Evolutionary conservation across 2,329 filamentous ascomycete species (phyloP), one percentile per base, ranked within the genome.

Genomic region (Exutisphaerella laricina): DNA sequence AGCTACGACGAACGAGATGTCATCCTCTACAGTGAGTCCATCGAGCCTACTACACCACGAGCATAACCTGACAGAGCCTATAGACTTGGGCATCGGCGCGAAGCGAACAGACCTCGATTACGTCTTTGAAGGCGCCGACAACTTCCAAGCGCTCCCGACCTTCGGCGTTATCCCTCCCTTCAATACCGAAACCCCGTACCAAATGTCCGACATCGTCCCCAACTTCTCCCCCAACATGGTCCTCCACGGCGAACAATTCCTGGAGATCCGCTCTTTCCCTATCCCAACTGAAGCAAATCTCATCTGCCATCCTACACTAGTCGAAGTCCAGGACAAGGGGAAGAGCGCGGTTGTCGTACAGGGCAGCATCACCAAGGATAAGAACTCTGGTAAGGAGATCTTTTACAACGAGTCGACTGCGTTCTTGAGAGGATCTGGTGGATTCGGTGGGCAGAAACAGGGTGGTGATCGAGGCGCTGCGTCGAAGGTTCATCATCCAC

Each of bases 151-250:
- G 40, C 74, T 97, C 40, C 92, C 92, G 40, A 94, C 88, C n/a
- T 98, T 86, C 60, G 92, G 89, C 64, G 92, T 97, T 50, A 83
- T 98, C 58, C 92, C 92, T n/a, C 85, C 82, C 58, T 96, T 97
- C 72, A 84, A 84, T 69, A 83, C 88, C 48, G 76, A 85, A 54
- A 72, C 81, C 48, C 87, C 90, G 20, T 97, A 85, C 73, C 80
- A 75, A 66, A 77, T 92, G 58, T 79, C 81, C 61, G 80, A 89
- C 44, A 78, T 98, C 49, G 84, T 97, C 20, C 88, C 89, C 65
- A 94, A 97, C 75, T 98, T 96, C 75, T 88, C 80, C 26, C 90
- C 89, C 49, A 96, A 95, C 88, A 96, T 96, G 88, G 80, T 98
- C 38, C 84, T 98, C 17, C 92, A 98, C 71, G 92, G 92, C 63